Evolutionary conservation across 2,329 filamentous ascomycete species (phyloP), one percentile per base, ranked within the genome.

Genomic region (Penicillium sp.): DNA sequence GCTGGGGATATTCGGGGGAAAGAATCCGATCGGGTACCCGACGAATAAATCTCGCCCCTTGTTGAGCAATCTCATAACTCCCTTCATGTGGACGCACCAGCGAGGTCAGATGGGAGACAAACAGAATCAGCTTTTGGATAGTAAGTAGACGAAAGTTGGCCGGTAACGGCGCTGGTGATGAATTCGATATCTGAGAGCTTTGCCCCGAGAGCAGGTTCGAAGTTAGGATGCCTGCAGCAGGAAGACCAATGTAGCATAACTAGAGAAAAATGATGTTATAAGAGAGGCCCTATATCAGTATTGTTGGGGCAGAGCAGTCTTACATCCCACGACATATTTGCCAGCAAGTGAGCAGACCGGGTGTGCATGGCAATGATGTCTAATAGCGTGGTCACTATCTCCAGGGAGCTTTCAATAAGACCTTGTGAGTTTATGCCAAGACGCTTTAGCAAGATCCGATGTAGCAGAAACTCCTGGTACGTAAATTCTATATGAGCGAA

Each of bases 391-490:
- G 46, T 40, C 2, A 49, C 2, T 40, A 49, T 31, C 12, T 49
- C 46, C n/a, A 49, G 2, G 5, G 46, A 49, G 18, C 46, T 40
- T 32, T 49, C 27, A 25, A 49, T 23, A 2, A 49, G 46, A n/a
- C 46, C 35, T 49, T n/a, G 27, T 13, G 46, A 40, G 12, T 16
- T 23, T 32, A 16, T 40, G 2, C 46, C 46, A 32, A 49, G 3
- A n/a, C 46, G 46, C 37, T 49, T 49, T 13, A 40, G 27, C 37
- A 49, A 38, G 37, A 49, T 49, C 1, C 46, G 35, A 23, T 32
- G 37, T 6, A 49, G n/a, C n/a, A 49, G 27, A 25, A 49, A 49
- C 35, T 49, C 46, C 13, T 49, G 46, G n/a, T 49, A 49, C 3
- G 35, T 49, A 6, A 49, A 49, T 40, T 49, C 46, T 13, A 31